Percentiles rank a stretch among this genome's conserved stretches.
Conservation (phyloP, 495 filamentous ascomycete species). For the Astrothelium macrocarpum region DNA sequence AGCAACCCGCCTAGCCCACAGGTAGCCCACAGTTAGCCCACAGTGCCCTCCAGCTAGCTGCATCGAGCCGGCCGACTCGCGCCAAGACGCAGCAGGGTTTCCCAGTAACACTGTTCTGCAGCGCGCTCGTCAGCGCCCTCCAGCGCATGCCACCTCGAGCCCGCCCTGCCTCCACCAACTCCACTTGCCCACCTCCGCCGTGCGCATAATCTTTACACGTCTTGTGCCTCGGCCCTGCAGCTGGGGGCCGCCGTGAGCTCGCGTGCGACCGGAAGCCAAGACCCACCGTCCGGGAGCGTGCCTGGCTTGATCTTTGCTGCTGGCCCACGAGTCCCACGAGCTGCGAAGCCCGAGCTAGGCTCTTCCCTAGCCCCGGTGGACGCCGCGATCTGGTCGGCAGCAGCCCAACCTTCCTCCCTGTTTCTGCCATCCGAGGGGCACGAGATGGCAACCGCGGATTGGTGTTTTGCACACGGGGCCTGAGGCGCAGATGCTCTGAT, state of each 20-base stretch:
- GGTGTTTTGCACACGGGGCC: background rate
- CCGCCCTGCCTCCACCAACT: background rate
- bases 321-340: background rate
- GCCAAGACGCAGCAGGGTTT: background rate
- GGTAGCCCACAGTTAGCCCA: background rate
- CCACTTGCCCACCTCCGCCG: background rate
- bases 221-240: background rate
- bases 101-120: background rate
- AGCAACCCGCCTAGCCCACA: background rate
- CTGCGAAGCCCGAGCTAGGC: background rate
- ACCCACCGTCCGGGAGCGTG: background rate
- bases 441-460: slow-evolving; percentile 1
- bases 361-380: slow-evolving; percentile 5
- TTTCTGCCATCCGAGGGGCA: background rate
- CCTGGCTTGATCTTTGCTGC: background rate
- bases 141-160: background rate
- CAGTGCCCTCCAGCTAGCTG: background rate
- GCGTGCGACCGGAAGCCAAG: background rate
- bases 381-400: background rate
- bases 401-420: background rate
- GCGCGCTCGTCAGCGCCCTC: background rate
- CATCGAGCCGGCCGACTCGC: background rate
- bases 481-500: background rate
- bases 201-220: background rate
- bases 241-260: background rate